A percentile compares a stretch with the other conserved stretches of the same genome.
Evolutionary conservation across 177 flowering plant species (phyloP).

Genomic region (Vitis hybrid): DNA sequence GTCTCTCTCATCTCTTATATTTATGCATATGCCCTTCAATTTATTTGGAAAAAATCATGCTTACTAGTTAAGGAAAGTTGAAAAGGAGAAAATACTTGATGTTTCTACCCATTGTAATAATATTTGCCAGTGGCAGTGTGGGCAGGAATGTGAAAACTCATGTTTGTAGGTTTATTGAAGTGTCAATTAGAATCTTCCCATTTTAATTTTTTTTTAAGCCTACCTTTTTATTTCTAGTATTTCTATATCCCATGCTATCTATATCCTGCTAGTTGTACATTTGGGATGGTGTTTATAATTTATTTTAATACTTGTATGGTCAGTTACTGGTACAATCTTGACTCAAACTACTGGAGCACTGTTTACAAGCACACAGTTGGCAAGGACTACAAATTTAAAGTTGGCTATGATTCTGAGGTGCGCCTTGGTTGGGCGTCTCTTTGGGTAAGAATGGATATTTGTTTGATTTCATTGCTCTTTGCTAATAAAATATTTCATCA

Average conservation of each 20-base stretch:
- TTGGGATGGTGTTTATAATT: background rate
- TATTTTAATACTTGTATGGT: conserved; percentile 8
- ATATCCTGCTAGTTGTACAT: background rate
- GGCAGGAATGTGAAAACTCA: background rate
- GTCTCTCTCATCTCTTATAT: too few relatives aligned
- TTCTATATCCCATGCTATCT: background rate
- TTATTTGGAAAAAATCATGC: background rate
- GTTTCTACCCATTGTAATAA: background rate
- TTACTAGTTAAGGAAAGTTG: background rate
- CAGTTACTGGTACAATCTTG: conserved; percentile 88
- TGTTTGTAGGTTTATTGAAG: background rate
- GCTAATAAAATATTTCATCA: background rate
- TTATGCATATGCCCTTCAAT: too few relatives aligned
- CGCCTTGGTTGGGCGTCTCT: conserved; percentile 94
- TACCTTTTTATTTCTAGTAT: background rate
- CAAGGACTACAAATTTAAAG: conserved; percentile 81
- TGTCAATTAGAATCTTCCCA: background rate
- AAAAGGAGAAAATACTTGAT: background rate
- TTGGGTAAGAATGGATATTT: conserved; percentile 55
- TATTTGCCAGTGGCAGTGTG: background rate
- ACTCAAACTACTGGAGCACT: conserved; percentile 75
- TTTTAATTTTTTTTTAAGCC: background rate
- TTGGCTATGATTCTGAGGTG: conserved; percentile 92
- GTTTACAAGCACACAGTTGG: conserved; percentile 85
- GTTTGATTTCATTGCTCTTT: background rate